These are phyloP conservation scores for Psophocarpus tetragonolobus DNA, from an alignment of 306 rosid genomes.

Conservation along the genomic window DNA sequence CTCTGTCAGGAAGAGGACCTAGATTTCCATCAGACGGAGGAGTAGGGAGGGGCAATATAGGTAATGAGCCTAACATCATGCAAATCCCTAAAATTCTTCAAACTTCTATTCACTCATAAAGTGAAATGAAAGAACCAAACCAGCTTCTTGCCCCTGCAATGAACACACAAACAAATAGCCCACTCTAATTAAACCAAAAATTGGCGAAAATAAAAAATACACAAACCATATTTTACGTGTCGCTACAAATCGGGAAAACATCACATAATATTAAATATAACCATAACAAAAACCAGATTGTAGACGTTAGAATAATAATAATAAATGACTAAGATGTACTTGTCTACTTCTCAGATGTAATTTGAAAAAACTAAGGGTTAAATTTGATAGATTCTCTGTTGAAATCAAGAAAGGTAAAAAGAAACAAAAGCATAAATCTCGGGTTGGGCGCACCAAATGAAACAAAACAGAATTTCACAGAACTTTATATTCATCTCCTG, in stretches of 20 bases:
- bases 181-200: no score
- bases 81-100: constrained; percentile 14
- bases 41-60: constrained; percentile 88
- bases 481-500: neutral
- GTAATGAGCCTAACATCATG: constrained; percentile 67
- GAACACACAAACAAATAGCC: neutral
- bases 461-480: neutral
- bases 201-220: neutral
- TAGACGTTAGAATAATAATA: neutral
- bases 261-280: neutral
- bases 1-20: constrained; percentile 58
- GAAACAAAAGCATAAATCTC: neutral
- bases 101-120: no score
- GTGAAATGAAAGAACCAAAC: constrained; percentile 17
- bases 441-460: neutral
- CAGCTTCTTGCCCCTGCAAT: constrained; percentile 31
- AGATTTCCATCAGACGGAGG: constrained; percentile 77
- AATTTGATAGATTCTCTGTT: neutral
- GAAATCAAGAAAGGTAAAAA: neutral
- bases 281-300: neutral
- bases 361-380: neutral
- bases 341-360: no score
- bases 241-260: no score
- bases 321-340: no score
- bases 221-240: neutral